Conservation (phyloP, 768 basidiomycete genomes). For the Austroboletus eburneus region DNA sequence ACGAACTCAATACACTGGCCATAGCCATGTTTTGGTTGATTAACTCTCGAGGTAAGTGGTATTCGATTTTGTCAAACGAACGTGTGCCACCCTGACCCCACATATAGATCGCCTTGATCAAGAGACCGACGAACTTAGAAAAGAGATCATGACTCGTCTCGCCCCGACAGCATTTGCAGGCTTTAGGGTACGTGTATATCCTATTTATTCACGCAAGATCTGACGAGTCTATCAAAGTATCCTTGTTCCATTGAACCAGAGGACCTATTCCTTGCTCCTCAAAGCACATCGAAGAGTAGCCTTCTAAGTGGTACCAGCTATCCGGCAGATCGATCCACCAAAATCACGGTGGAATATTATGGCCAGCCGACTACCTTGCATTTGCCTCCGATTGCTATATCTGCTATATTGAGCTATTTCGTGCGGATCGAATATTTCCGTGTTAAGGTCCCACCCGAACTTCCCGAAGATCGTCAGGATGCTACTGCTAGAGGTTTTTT, state of each 20-base stretch:
- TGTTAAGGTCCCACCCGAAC: conserved; percentile 38
- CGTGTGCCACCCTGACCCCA: not conserved
- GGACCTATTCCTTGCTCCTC: conserved; percentile 24
- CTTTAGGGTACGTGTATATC: conserved; percentile 40
- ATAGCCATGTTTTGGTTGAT: conserved; percentile 47
- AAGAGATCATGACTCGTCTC: conserved; percentile 34
- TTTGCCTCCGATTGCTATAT: conserved; percentile 43
- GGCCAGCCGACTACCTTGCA: conserved; percentile 32
- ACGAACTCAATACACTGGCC: conserved; percentile 42
- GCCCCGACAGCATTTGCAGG: conserved; percentile 47
- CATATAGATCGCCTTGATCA: conserved; percentile 19
- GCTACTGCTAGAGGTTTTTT: conserved; percentile 26
- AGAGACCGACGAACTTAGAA: conserved; percentile 33
- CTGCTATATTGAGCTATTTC: conserved; percentile 48
- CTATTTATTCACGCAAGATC: not conserved
- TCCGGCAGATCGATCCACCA: conserved; percentile 28
- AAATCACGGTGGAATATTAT: conserved; percentile 39
- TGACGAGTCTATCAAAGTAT: conserved; percentile 18
- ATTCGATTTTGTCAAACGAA: not conserved
- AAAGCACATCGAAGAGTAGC: conserved; percentile 10
- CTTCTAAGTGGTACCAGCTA: conserved; percentile 24
- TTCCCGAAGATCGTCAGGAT: conserved; percentile 34
- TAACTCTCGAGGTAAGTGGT: conserved; percentile 28
- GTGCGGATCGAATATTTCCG: conserved; percentile 35
- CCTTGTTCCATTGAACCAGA: conserved; percentile 42